Conservation (phyloP, 768 basidiomycete species). For the Collybia sp. region DNA sequence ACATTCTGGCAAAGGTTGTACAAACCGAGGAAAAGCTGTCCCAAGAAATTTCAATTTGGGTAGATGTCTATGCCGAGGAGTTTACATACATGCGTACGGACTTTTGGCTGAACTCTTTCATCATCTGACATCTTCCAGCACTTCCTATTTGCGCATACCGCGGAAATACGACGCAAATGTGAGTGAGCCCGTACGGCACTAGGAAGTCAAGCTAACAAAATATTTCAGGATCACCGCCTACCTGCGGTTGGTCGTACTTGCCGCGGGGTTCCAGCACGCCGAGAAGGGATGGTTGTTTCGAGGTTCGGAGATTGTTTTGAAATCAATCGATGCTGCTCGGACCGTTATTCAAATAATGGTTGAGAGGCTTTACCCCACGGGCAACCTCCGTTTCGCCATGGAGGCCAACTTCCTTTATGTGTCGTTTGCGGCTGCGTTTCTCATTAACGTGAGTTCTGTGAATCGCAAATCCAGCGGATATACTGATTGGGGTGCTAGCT, state of each 20-base stretch:
- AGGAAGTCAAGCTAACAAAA: background rate
- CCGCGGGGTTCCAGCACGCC: constrained; percentile 48
- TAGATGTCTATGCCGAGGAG: constrained; percentile 33
- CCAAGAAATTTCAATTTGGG: constrained; percentile 34
- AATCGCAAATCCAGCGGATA: background rate
- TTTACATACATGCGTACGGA: constrained; percentile 28
- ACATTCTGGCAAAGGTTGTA: constrained; percentile 28
- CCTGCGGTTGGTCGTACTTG: constrained; percentile 51
- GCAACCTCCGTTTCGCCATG: constrained; percentile 52
- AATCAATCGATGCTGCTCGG: constrained; percentile 52
- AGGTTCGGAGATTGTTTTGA: constrained; percentile 37
- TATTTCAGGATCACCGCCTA: constrained; percentile 44
- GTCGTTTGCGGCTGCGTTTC: constrained; percentile 56
- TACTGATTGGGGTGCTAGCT: constrained; percentile 26
- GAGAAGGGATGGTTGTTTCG: constrained; percentile 32
- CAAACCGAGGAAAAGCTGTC: constrained; percentile 32
- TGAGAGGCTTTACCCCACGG: constrained; percentile 48
- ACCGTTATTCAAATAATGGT: constrained; percentile 50
- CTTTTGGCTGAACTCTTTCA: background rate
- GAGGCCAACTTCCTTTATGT: constrained; percentile 47
- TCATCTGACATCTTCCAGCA: constrained; percentile 19
- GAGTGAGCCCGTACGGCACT: constrained; percentile 5
- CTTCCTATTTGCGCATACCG: constrained; percentile 39
- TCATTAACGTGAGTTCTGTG: constrained; percentile 45
- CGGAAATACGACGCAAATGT: constrained; percentile 40